Evolutionary conservation across 2,329 filamentous ascomycete species (phyloP).

Genomic region (Tolypocladium inflatum): DNA sequence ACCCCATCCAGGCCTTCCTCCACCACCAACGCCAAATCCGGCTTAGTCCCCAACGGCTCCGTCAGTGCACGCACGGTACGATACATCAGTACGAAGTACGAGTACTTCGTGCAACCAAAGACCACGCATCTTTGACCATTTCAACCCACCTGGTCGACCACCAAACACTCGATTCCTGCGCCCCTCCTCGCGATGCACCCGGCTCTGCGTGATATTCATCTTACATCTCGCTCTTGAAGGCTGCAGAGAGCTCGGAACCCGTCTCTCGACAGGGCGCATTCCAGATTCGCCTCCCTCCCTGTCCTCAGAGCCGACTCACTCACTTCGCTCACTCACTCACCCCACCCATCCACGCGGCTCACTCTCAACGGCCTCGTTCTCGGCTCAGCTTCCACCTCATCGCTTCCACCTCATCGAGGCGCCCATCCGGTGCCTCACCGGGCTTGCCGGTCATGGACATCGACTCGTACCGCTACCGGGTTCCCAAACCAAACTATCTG

Average conservation of each 20-base stretch:
- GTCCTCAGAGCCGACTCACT: background rate
- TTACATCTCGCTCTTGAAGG: background rate
- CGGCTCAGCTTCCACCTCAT: constrained; percentile 1
- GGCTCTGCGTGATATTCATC: background rate
- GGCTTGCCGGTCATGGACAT: constrained; percentile 20
- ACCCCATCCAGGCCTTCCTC: no score
- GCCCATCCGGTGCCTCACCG: background rate
- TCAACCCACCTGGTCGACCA: background rate
- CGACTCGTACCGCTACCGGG: constrained; percentile 41
- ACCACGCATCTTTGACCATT: background rate
- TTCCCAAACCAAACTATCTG: constrained; percentile 51
- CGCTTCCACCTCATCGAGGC: background rate
- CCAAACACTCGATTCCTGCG: background rate
- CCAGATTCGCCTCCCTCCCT: background rate
- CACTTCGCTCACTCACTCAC: background rate
- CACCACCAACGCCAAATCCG: background rate
- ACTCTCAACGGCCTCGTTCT: background rate
- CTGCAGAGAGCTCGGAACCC: background rate
- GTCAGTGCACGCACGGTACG: background rate
- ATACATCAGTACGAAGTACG: background rate
- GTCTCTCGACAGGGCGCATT: background rate
- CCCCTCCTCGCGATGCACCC: background rate
- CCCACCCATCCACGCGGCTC: background rate
- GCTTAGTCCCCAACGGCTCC: background rate
- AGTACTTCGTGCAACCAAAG: background rate